Evolutionary conservation across 805 yeast genomes (phyloP).

Genomic region (Metschnikowia cubensis): DNA sequence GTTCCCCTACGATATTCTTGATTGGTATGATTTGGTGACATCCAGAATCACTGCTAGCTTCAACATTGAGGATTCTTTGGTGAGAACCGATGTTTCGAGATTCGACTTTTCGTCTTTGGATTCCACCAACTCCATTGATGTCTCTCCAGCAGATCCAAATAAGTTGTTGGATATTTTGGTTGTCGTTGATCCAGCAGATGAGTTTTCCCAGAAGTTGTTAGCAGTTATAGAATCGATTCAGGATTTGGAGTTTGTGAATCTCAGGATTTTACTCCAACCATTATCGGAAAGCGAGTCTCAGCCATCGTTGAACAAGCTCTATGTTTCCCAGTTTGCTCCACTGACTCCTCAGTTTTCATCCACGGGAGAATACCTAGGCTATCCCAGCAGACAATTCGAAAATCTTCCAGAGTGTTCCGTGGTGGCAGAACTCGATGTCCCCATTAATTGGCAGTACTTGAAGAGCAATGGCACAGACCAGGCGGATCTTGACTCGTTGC

Average conservation of each 20-base stretch:
- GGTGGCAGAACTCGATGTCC: conserved; percentile 48
- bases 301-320: conserved; percentile 56
- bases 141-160: conserved; percentile 17
- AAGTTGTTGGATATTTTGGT: conserved; percentile 53
- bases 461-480: conserved; percentile 39
- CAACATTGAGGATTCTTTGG: conserved; percentile 38
- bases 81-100: conserved; percentile 42
- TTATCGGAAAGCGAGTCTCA: conserved; percentile 33
- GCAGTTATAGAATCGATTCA: conserved; percentile 41
- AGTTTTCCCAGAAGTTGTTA: conserved; percentile 59
- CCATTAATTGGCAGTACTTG: conserved; percentile 64
- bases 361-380: conserved; percentile 16
- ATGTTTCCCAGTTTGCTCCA: conserved; percentile 41
- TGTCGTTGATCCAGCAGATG: conserved; percentile 69
- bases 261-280: conserved; percentile 60
- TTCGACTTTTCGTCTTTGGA: conserved; percentile 40
- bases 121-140: conserved; percentile 24
- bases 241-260: conserved; percentile 46
- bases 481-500: conserved; percentile 61
- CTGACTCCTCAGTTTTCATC: conserved; percentile 28
- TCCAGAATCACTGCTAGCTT: conserved; percentile 44
- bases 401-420: conserved; percentile 15
- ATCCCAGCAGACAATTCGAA: conserved; percentile 26
- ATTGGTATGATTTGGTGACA: conserved; percentile 47
- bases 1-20: conserved; percentile 22